phyloP scores from a whole-genome alignment of 805 yeast genomes.

The Monosporozyma servazzii region DNA sequence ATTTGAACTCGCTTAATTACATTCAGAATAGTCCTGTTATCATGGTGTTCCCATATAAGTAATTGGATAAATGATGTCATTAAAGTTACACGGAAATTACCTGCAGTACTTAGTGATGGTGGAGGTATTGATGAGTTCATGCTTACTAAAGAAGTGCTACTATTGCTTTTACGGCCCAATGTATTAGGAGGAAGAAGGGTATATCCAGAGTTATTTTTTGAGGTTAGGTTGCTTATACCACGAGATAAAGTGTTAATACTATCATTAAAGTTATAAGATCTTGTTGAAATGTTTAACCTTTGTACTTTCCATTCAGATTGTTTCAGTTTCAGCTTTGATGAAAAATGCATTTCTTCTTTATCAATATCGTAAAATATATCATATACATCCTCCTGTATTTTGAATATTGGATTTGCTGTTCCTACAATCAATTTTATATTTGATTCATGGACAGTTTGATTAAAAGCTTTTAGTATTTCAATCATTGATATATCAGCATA shows the following conservation, averaged over 20 bases:
- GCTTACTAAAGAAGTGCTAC: not conserved
- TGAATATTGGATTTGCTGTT: conserved; percentile 58
- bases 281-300: not conserved
- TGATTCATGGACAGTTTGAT: conserved; percentile 20
- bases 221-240: not conserved
- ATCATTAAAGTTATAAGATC: not conserved
- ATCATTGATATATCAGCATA: conserved; percentile 52
- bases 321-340: conserved; percentile 1
- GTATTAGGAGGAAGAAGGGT: not conserved
- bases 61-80: conserved; percentile 13
- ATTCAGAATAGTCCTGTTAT: conserved; percentile 19
- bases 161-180: not conserved
- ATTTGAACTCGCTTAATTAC: conserved; percentile 27
- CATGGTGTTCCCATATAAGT: conserved; percentile 20
- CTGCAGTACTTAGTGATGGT: not conserved
- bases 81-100: conserved; percentile 5
- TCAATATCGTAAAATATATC: conserved; percentile 57
- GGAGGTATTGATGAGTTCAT: not conserved
- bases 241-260: not conserved
- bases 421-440: conserved; percentile 44
- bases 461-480: conserved; percentile 33
- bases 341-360: conserved; percentile 5
- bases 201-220: not conserved
- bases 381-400: conserved; percentile 45
- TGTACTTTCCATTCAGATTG: conserved; percentile 7